Base-by-base conservation (phyloP, 2,329 filamentous ascomycete genomes). In the Berkeleyomyces basicola region DNA sequence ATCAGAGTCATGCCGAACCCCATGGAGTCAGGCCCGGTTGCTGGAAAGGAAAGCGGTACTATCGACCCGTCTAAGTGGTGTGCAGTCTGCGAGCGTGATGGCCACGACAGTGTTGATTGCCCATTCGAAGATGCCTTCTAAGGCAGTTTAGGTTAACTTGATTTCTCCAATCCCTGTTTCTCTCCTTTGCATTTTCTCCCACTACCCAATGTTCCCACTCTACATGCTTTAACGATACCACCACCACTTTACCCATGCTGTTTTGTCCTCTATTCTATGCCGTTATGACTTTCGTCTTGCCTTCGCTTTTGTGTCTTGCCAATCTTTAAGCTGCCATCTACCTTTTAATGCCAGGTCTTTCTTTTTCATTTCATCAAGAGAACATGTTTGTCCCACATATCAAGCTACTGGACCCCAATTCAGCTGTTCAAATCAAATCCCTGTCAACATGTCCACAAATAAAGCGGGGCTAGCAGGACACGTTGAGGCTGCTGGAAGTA, bases 71-170 rank as follows among this genome's bases (percentile, higher is more conserved):
- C 86, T 66, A 96, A 96, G 75, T 99, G 93, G 93, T 99, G 93
- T 74, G 93, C 93, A 14, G 78, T 97, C 53, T 99, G 93, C 72
- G 93, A 99, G 77, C 84, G 89, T 66, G 93, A 99, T 70, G 93
- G 93, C 11, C 93, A 99, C 72, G 88, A 96, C 73, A 96, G 92
- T 70, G 91, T 95, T 65, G 90, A 95, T 73, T 96, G 91, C 74
- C 90, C 91, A 10, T 87, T 95, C 73, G 91, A 96, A 74, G 90
- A 95, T 72, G 84, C 83, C 39, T 87, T 85, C 67, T 85, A 76
- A 72, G 62, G 33, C 51, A 36, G 36, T n/a, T 46, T 7, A 1
- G 37, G 33, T n/a, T 42, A 6, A 42, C 16, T 11, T n/a, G 44
- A 59, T 23, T 37, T 39, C 14, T 39, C 11, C 3, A 11, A 23